These are phyloP conservation scores for Helotiales sp. DNA, from an alignment of 2,329 filamentous ascomycete genomes.

Conservation along the genomic window DNA sequence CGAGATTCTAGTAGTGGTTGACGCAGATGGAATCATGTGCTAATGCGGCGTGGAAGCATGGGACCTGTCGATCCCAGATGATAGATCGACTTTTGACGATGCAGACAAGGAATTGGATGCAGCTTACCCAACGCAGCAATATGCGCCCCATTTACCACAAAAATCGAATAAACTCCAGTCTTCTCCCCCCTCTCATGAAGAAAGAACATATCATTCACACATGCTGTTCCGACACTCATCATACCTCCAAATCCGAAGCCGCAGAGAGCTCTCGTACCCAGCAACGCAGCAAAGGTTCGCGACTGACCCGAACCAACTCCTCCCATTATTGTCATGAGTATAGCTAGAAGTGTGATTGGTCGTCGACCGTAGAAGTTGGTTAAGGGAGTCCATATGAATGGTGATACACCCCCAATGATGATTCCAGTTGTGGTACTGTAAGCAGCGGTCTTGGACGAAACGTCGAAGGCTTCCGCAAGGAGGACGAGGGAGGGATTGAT, in stretches of 20 bases:
- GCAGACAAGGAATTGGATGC: background rate
- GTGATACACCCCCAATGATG: conserved; percentile 32
- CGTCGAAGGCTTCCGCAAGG: conserved; percentile 25
- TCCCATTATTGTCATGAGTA: conserved; percentile 31
- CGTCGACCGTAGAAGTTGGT: conserved; percentile 33
- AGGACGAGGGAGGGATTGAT: conserved; percentile 33
- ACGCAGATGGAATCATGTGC: background rate
- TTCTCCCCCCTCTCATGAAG: conserved; percentile 33
- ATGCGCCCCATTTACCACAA: conserved; percentile 34
- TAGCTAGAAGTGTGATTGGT: conserved; percentile 31
- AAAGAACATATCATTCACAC: conserved; percentile 35
- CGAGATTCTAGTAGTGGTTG: too few relatives aligned
- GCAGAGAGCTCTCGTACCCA: conserved; percentile 29
- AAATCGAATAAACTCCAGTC: conserved; percentile 33
- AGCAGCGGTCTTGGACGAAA: conserved; percentile 26
- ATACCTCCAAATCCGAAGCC: conserved; percentile 34
- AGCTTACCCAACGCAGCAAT: conserved; percentile 30
- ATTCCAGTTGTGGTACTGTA: conserved; percentile 34
- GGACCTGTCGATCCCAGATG: background rate
- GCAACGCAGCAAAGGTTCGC: conserved; percentile 23
- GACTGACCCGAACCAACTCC: conserved; percentile 28
- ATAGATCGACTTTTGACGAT: too few relatives aligned
- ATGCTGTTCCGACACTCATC: conserved; percentile 34
- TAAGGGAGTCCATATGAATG: conserved; percentile 31
- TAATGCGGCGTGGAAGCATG: background rate